Evolutionary conservation across 805 yeast species (phyloP), one percentile per base, ranked within the genome.

Genomic region (Candida khao-thaluensis): DNA sequence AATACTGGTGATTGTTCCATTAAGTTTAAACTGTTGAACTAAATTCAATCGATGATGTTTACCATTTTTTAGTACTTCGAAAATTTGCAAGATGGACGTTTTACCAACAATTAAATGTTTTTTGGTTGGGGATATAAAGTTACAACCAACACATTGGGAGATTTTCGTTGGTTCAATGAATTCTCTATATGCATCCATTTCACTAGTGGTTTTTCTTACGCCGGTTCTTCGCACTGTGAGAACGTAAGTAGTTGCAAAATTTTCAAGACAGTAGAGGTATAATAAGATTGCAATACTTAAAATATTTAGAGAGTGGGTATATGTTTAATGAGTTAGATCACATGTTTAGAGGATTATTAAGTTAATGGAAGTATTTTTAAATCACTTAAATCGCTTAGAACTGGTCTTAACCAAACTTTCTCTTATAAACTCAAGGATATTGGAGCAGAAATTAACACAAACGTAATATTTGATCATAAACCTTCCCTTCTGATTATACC

Each of bases 161-260:
- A 85, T 86, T 48, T 80, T 76, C 2, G 95, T 70, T 2, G 96
- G 95, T 49, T 78, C 84, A 34, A 85, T 71, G 49, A 88, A 71
- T 57, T 85, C 88, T 48, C 82, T 79, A 59, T 84, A 85, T 11
- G 84, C 82, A 52, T 87, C 87, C 96, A 88, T 88, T 14, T 14
- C 14, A 30, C 15, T 30, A 16, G 7, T 15, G 24, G 7, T 22
- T 22, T 22, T 22, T 10, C 9, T 22, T 10, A 10, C 10, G 10
- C 24, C 24, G 24, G n/a, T 22, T 22, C 24, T 22, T 22, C 24
- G 24, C 24, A n/a, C n/a, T n/a, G n/a, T n/a, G n/a, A n/a, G n/a
- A n/a, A n/a, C n/a, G n/a, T n/a, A n/a, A n/a, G n/a, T n/a, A n/a
- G 30, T 28, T 21, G 30, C 34, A 31, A 31, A 31, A 20, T 31